Evolutionary conservation across 2,329 filamentous ascomycete species (phyloP), one percentile per base, ranked within the genome.

Genomic region (Aspergillus terreus): DNA sequence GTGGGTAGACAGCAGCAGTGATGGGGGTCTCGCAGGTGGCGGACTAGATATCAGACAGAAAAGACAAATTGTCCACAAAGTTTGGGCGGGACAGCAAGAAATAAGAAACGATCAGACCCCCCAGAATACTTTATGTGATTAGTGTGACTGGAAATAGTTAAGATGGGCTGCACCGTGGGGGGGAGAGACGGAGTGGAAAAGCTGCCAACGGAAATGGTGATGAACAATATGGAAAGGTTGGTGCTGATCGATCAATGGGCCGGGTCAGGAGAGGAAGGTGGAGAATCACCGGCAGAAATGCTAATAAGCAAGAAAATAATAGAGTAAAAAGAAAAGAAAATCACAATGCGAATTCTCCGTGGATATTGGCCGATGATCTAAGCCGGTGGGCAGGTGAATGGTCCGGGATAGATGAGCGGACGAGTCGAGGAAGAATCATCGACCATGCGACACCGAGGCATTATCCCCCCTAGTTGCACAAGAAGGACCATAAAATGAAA

Each of bases 221-320:
- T 25, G 40, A 43, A 50, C 43, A 40, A 46, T 50, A 50, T 50
- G 43, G 44, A 51, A 45, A 30, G 33, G 41, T 30, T 11, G 11
- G 21, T 21, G 47, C 33, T 50, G 47, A 51, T 51, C 49, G 30
- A 51, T 44, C 44, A 17, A 47, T 7, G 15, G 40, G 23, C n/a
- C 11, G 40, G 40, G 40, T 42, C 40, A 42, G 19, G 40, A 42
- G 40, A 23, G n/a, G 25, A 47, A 15, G 33, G 45, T 30, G 17
- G 36, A 27, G 35, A 14, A 51, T 36, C 35, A 47, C 35, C 44
- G 43, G 5, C 19, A 27, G 32, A 33, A 33, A 51, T 27, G 42
- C 9, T n/a, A 42, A 33, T n/a, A 27, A 25, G 47, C 19, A 23
- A 51, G 6, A 23, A 23, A 23, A 23, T 6, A 23, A 6, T 23